These are phyloP conservation scores for Saccharum officinarum DNA, from an alignment of 176 grass and related monocot genomes.

Conservation along the genomic window DNA sequence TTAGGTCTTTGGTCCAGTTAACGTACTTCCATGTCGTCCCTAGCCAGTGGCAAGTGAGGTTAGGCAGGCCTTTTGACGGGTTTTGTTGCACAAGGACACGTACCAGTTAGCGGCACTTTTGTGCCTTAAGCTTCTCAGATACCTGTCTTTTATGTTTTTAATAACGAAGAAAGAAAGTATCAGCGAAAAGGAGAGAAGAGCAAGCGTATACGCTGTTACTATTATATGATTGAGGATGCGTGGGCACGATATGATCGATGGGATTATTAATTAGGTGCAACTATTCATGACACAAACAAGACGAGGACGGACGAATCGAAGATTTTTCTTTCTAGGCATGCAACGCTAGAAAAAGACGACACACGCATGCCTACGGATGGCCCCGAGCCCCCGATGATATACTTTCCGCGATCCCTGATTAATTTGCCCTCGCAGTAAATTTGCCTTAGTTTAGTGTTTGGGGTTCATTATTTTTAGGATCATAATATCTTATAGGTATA, in stretches of 20 bases:
- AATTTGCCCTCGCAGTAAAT: not conserved
- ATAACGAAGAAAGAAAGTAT: not conserved
- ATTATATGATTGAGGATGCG: slow-evolving; percentile 27
- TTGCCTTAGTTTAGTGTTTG: not conserved
- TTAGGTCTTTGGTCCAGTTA: not conserved
- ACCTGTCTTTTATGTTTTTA: slow-evolving; percentile 1
- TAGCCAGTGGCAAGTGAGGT: not conserved
- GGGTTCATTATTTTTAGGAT: too few relatives aligned
- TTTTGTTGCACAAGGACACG: not conserved
- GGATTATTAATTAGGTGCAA: slow-evolving; percentile 38
- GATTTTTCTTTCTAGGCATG: slow-evolving; percentile 30
- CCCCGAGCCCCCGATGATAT: not conserved
- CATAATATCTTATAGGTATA: too few relatives aligned
- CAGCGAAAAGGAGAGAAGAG: not conserved
- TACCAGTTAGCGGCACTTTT: slow-evolving; percentile 19
- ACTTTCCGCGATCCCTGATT: slow-evolving; percentile 11
- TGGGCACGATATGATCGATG: not conserved
- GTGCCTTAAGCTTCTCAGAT: not conserved
- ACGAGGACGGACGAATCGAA: not conserved
- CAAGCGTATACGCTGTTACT: not conserved
- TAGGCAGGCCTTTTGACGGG: not conserved
- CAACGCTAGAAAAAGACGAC: slow-evolving; percentile 28
- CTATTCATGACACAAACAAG: slow-evolving; percentile 45
- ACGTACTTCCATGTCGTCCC: slow-evolving; percentile 5
- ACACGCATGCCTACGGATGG: slow-evolving; percentile 26